Evolutionary conservation across 768 basidiomycete genomes (phyloP), one percentile per base, ranked within the genome.

Genomic region (Trametes cingulata): DNA sequence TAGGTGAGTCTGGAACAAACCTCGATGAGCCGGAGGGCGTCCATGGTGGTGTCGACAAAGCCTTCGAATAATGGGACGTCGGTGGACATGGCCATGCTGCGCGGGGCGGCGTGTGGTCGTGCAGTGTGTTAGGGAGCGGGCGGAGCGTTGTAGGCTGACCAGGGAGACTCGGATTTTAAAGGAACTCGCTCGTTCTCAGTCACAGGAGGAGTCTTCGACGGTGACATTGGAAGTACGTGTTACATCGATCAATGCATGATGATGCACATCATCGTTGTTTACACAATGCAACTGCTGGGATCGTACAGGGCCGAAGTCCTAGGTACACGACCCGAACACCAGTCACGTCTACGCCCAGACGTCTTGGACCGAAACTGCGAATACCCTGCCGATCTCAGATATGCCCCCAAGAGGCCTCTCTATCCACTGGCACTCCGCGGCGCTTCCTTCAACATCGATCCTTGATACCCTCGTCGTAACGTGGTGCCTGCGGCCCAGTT

Each of bases 21-120:
- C 57, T 67, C 63, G 67, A 93, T 90, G 66, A 94, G 81, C 25
- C 92, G 82, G 36, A 94, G 82, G 17, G 91, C 90, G 69, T 94
- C 86, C 68, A 84, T 82, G 15, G 90, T 92, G 43, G 88, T 87
- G 68, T 92, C 89, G 52, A 93, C 87, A 74, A 85, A 91, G 41
- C 92, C 91, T 60, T 80, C 79, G 78, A 91, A 91, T 47, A 88
- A 86, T 55, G 83, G 80, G 71, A 75, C 63, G 67, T 68, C 65
- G 42, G 66, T 19, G 20, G 70, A 39, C 35, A 58, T 62, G 53
- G 66, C 50, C 62, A 61, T 63, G 15, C 25, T 53, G 40, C 39
- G 20, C 10, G 43, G 25, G 37, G 46, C 25, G 52, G 37, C 14
- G 43, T 43, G 46, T 2, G 8, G 19, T 25, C 29, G 53, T 29